Base-by-base conservation (phyloP, 1,284 basidiomycete genomes). In the Athelia psychrophila region DNA sequence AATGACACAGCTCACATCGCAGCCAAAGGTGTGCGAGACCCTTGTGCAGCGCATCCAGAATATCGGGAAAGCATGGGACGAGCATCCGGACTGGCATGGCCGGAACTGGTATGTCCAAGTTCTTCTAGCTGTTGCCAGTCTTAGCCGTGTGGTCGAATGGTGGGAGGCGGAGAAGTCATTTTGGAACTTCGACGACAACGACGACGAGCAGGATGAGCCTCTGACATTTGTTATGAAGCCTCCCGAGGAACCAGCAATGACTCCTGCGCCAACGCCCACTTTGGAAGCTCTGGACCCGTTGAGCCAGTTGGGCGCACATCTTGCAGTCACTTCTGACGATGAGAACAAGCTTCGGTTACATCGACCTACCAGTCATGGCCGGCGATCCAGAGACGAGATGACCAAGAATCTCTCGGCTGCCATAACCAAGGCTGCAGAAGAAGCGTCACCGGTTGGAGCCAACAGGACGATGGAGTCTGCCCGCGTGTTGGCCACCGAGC, bases 131-230 rank as follows among this genome's bases (percentile, higher is more conserved):
- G 89, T 99, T 47, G 97, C 97, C 40, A 93, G 91, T 60, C 84
- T 99, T 54, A 93, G 89, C 67, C 90, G 97, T 52, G 96, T 99
- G 24, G 87, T 98, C 54, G 97, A 99, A 65, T 99, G 97, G 97
- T 99, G 96, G 96, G 94, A 98, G 68, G 96, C 96, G n/a, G 97
- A 99, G 74, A 96, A 96, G 65, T 93, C 95, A 57, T 99, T 99
- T 71, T 99, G 97, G 97, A 98, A 98, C 64, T 98, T 98, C 64
- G 91, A 95, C 65, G 94, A 96, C 54, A 91, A 95, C 54, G 91
- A 94, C 50, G 86, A 88, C 54, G 94, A 95, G 62, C 80, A 85
- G 63, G 92, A 95, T 49, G 95, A 97, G 59, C 91, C 91, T 1
- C 75, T 96, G 50, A 82, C 87, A 55, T 96, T 96, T 64, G 91